phyloP scores from a whole-genome alignment of 331 rosid species.

The Acacia concinna region DNA sequence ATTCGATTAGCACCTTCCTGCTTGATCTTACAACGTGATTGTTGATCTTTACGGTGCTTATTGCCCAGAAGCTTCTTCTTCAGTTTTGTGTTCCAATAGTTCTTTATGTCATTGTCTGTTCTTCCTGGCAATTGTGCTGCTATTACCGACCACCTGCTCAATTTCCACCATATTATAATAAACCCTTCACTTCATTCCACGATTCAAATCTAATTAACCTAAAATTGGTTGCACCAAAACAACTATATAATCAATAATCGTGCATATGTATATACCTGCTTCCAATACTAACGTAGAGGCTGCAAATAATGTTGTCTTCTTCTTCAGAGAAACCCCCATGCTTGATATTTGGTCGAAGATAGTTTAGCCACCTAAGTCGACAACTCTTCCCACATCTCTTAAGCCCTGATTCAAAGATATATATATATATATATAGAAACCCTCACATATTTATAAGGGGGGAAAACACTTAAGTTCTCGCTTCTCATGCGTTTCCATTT shows the following conservation, averaged over 20 bases:
- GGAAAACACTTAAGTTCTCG: neutral
- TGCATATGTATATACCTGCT: constrained; percentile 54
- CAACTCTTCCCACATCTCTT: constrained; percentile 94
- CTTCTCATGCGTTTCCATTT: neutral
- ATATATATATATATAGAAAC: neutral
- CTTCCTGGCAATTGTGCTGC: constrained; percentile 90
- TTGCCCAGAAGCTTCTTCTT: constrained; percentile 77
- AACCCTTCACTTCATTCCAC: neutral
- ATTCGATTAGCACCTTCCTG: constrained; percentile 34
- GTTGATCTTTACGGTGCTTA: constrained; percentile 64
- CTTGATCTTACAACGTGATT: constrained; percentile 39
- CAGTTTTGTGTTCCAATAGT: constrained; percentile 91
- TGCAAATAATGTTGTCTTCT: constrained; percentile 84
- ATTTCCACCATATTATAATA: neutral
- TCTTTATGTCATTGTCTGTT: constrained; percentile 90
- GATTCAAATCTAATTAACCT: neutral
- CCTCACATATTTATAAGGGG: neutral
- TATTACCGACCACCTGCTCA: constrained; percentile 79
- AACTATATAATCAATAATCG: too few relatives aligned
- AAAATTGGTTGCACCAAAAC: constrained; percentile 5
- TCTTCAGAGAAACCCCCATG: constrained; percentile 92
- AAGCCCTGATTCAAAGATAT: constrained; percentile 49
- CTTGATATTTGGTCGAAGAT: constrained; percentile 85
- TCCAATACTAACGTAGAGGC: constrained; percentile 83
- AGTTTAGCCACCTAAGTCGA: constrained; percentile 83